Base-by-base conservation (phyloP, 2,329 filamentous ascomycete genomes). In the Diaporthe sp. region DNA sequence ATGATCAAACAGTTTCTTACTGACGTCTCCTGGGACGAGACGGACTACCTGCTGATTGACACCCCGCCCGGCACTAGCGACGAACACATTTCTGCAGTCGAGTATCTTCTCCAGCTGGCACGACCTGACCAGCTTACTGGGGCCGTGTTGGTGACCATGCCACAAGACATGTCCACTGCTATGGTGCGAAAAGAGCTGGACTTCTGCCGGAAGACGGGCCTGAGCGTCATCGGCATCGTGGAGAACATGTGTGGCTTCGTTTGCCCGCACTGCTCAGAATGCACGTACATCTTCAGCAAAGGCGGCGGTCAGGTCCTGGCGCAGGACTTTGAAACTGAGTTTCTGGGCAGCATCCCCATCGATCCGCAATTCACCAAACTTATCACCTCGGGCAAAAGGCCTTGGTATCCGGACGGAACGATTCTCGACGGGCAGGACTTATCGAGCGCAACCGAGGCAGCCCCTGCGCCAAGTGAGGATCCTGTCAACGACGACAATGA, bases 1-100 rank as follows among this genome's bases (percentile, higher is more conserved):
- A 99, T 99, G 97, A 95, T 99, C 75, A 92, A 96, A 55, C 97
- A 99, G 84, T 99, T 99, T 82, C 88, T 99, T 39, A 94, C 94
- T 1, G 96, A 98, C 81, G 96, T 98, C 6, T 89, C 95, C 42
- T 98, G 97, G 97, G 90, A 91, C 72, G 90, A 93, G 34, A 91
- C 95, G n/a, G 96, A 98, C 83, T 98, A 95, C 82, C 89, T 99
- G 0, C 90, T 99, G 76, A 95, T 99, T 81, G 97, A 99, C 84
- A 99, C 97, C 4, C 97, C 97, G 17, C 97, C 97, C 0, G 97
- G 97, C 3, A 99, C 97, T 2, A 97, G 94, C 76, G 97, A 99
- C 85, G 97, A 99, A 85, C 97, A 98, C 83, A 98, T 99, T 67
- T 97, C 95, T 0, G 91, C 98, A 1, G 95, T 95, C 8, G 96